Evolutionary conservation across 164 flowering plant genomes (phyloP), one percentile per base, ranked within the genome.

Genomic region (Warburgia ugandensis): DNA sequence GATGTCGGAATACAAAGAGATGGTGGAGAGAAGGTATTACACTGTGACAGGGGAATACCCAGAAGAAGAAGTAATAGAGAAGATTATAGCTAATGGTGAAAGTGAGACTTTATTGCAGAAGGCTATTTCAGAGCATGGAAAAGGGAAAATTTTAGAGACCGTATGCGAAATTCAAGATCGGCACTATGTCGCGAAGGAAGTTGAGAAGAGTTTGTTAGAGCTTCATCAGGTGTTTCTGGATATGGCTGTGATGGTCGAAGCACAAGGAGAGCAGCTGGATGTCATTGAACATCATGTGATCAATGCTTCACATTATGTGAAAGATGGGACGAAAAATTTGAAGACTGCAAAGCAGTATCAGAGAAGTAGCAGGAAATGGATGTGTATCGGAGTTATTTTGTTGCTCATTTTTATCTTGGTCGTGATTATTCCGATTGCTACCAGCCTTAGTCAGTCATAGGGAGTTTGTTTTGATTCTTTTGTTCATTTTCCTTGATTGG

Each of bases 41-140:
- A 82, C 86, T 0, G 94, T 79, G 23, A 90, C 90, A 0, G 97
- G 95, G 6, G 91, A 90, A 64, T 5, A 63, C 53, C 80, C 86
- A 0, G 77, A 78, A 17, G 94, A 90, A 63, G 89, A 79, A 19
- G 73, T 74, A 31, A 77, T 86, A 4, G 92, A 90, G 43, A 77
- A 73, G 76, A 80, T 90, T 21, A 81, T 90, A 30, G 60, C 75
- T 0, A 73, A 65, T 29, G 74, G 76, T 1, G 61, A 52, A 10
- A 67, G 70, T 10, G 91, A 83, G 59, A 75, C 70, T 53, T 72
- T 80, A 48, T 29, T 87, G 38, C 68, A 69, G 23, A 68, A 49
- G 39, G 94, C 94, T 0, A 68, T 82, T 2, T 74, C 78, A 50
- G 83, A 67, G 36, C 68, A 68, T 10, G 68, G 72, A 29, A 59